Evolutionary conservation across 1,284 basidiomycete species (phyloP).

Genomic region (Meira miltonrushii): DNA sequence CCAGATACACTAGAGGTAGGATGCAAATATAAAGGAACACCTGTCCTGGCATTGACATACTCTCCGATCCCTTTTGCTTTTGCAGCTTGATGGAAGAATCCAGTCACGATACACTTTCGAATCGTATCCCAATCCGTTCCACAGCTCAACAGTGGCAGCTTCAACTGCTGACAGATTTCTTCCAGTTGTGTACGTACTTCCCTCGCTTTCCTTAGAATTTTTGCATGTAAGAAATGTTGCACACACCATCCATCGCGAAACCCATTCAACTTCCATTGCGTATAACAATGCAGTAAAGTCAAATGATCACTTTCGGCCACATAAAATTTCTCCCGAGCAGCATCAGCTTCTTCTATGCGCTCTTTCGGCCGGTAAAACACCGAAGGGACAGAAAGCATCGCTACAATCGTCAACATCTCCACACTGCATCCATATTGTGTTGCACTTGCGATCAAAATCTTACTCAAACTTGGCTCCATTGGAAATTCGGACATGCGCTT

Average conservation of each 20-base stretch:
- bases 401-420: conserved; percentile 97
- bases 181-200: conserved; percentile 95
- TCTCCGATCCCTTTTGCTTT: conserved; percentile 97
- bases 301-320: conserved; percentile 97
- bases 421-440: conserved; percentile 86
- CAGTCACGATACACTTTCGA: conserved; percentile 94
- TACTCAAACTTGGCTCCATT: conserved; percentile 79
- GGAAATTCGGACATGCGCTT: conserved; percentile 90
- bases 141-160: conserved; percentile 80
- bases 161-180: conserved; percentile 98
- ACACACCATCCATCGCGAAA: conserved; percentile 84
- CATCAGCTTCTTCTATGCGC: conserved; percentile 90
- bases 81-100: conserved; percentile 98
- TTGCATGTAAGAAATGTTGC: conserved; percentile 92
- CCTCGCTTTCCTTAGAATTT: conserved; percentile 85
- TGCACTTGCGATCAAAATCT: conserved; percentile 93
- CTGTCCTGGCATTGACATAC: conserved; percentile 96
- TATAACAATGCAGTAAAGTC: conserved; percentile 91
- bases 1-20: conserved; percentile 95
- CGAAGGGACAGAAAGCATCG: conserved; percentile 89
- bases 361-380: conserved; percentile 95
- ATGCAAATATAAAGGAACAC: conserved; percentile 75
- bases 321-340: conserved; percentile 94
- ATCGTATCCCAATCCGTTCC: conserved; percentile 94
- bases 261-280: conserved; percentile 94